Conservation (phyloP, 768 basidiomycete genomes). For the Mycena haematopus region DNA sequence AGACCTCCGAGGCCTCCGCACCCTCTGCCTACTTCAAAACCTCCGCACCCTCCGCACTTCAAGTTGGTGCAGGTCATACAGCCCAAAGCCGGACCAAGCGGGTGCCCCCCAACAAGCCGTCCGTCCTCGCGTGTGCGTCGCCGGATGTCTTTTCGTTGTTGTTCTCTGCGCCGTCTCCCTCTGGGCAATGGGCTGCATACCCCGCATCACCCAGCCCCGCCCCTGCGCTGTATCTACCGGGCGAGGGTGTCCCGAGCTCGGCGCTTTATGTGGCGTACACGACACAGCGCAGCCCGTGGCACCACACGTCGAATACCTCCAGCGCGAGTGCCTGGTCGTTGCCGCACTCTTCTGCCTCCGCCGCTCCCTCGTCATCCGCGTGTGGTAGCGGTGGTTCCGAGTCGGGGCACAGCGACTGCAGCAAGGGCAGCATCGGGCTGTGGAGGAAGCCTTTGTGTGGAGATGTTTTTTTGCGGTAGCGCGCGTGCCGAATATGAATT, state of each 20-base stretch:
- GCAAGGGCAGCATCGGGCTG: slow-evolving; percentile 44
- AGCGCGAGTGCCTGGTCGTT: not conserved
- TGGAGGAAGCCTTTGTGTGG: slow-evolving; percentile 67
- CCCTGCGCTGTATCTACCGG: too few relatives aligned
- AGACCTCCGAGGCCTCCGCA: too few relatives aligned
- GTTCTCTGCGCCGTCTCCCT: not conserved
- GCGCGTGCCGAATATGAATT: too few relatives aligned
- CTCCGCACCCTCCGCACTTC: too few relatives aligned
- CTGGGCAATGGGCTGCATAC: slow-evolving; percentile 1
- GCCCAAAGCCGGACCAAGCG: too few relatives aligned
- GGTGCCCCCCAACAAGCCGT: not conserved
- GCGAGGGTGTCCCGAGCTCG: too few relatives aligned
- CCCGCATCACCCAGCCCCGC: not conserved
- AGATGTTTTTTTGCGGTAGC: slow-evolving; percentile 57
- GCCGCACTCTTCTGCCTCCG: not conserved
- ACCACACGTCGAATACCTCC: not conserved
- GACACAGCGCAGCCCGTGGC: slow-evolving; percentile 6
- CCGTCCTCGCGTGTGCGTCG: not conserved
- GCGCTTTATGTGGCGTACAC: not conserved
- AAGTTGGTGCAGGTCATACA: too few relatives aligned
- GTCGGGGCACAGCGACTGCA: slow-evolving; percentile 8
- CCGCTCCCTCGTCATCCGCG: not conserved
- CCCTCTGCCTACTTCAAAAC: too few relatives aligned
- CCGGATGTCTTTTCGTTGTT: not conserved
- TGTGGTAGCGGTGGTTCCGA: not conserved